These are phyloP conservation scores for Cladosporium sp. DNA, from an alignment of 2,329 filamentous ascomycete species.

Conservation along the genomic window DNA sequence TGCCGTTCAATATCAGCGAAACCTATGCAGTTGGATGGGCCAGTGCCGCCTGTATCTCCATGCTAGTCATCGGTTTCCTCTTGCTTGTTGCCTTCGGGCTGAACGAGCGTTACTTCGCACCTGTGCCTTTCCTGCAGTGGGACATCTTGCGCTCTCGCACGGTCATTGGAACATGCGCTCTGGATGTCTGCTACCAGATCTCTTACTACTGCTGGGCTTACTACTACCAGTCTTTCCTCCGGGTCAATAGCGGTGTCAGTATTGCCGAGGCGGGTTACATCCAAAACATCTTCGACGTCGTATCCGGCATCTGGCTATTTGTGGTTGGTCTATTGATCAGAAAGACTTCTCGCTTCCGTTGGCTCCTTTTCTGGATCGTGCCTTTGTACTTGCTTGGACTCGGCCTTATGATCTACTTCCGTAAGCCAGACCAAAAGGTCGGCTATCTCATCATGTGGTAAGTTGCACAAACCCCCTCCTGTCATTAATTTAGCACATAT, in stretches of 20 bases:
- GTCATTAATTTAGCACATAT: too few relatives aligned
- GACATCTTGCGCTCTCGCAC: constrained; percentile 47
- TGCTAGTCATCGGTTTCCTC: constrained; percentile 36
- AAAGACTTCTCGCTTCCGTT: constrained; percentile 47
- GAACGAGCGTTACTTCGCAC: constrained; percentile 38
- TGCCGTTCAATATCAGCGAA: constrained; percentile 57
- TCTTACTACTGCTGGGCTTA: constrained; percentile 34
- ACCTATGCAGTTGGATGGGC: constrained; percentile 33
- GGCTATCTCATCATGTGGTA: constrained; percentile 50
- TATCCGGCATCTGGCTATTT: constrained; percentile 41
- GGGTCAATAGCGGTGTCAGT: constrained; percentile 35
- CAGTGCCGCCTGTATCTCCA: constrained; percentile 36
- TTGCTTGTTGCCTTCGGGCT: constrained; percentile 35
- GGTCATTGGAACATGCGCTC: constrained; percentile 49
- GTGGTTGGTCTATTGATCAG: constrained; percentile 48
- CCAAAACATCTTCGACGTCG: constrained; percentile 32
- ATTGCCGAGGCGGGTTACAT: constrained; percentile 27
- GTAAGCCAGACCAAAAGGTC: constrained; percentile 37
- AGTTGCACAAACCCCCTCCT: too few relatives aligned
- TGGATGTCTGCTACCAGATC: constrained; percentile 37
- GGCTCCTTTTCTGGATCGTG: constrained; percentile 35
- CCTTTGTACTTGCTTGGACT: constrained; percentile 31
- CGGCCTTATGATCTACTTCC: constrained; percentile 35
- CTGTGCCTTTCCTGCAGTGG: constrained; percentile 41
- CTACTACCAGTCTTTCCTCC: constrained; percentile 39